These are phyloP conservation scores for Alternaria sp. DNA, from an alignment of 2,329 filamentous ascomycete species.

Conservation along the genomic window DNA sequence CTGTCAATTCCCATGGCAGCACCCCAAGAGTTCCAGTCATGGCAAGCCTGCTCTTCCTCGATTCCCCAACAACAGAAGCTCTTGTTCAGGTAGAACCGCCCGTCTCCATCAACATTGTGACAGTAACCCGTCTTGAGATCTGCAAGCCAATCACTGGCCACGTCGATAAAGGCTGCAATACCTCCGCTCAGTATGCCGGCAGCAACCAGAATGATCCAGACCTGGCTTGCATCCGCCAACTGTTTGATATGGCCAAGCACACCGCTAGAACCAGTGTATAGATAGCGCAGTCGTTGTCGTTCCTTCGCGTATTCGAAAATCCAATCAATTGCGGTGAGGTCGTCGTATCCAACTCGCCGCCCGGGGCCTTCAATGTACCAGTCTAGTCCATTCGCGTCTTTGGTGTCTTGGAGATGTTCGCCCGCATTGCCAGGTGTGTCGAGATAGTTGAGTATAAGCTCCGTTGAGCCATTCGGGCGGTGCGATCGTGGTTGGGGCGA, in stretches of 20 bases:
- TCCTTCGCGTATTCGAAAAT: slow-evolving; percentile 99
- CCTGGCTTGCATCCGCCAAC: slow-evolving; percentile 83
- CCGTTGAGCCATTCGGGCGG: slow-evolving; percentile 42
- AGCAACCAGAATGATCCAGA: slow-evolving; percentile 87
- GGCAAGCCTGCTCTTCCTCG: slow-evolving; percentile 76
- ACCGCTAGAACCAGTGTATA: slow-evolving; percentile 74
- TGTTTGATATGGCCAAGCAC: slow-evolving; percentile 76
- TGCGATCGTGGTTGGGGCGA: slow-evolving; percentile 41
- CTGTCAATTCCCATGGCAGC: slow-evolving; percentile 73
- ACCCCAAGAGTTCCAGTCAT: slow-evolving; percentile 89
- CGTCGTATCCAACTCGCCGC: slow-evolving; percentile 90
- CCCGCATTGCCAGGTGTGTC: slow-evolving; percentile 50
- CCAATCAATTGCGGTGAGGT: slow-evolving; percentile 98
- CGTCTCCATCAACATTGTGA: slow-evolving; percentile 76
- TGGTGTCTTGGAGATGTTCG: slow-evolving; percentile 52
- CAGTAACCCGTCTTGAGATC: slow-evolving; percentile 94
- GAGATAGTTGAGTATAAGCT: slow-evolving; percentile 54
- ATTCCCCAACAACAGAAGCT: slow-evolving; percentile 94
- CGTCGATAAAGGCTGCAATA: slow-evolving; percentile 87
- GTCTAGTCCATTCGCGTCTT: slow-evolving; percentile 63
- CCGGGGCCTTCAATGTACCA: slow-evolving; percentile 93
- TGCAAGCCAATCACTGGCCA: slow-evolving; percentile 90
- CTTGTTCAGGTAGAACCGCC: slow-evolving; percentile 89
- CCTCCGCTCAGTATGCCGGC: slow-evolving; percentile 85
- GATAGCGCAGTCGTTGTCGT: slow-evolving; percentile 80